A percentile compares a stretch with the other conserved stretches of the same genome.
These are phyloP conservation scores for Scutellaria baicalensis DNA, from an alignment of 257 asterid genomes.

Conservation along the genomic window DNA sequence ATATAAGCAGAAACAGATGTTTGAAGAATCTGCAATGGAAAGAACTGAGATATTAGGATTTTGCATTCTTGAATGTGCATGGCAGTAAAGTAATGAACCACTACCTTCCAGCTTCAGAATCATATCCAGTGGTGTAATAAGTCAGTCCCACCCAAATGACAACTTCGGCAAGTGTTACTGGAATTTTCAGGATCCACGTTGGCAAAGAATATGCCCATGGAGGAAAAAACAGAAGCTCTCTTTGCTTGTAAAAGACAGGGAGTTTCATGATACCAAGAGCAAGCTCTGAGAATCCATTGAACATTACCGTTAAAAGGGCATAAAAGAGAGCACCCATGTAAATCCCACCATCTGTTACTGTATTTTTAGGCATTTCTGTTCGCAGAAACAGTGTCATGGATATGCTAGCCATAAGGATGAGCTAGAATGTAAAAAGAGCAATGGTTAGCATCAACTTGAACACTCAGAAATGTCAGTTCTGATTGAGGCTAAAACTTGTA, in stretches of 20 bases:
- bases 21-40: slow-evolving; percentile 43
- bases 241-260: slow-evolving; percentile 77
- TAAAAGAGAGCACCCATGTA: slow-evolving; percentile 68
- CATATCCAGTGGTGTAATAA: slow-evolving; percentile 55
- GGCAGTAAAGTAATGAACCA: background rate
- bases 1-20: slow-evolving; percentile 43
- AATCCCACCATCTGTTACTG: slow-evolving; percentile 47
- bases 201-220: slow-evolving; percentile 80
- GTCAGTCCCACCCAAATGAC: slow-evolving; percentile 41
- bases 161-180: slow-evolving; percentile 48
- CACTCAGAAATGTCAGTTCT: background rate
- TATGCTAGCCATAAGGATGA: slow-evolving; percentile 48
- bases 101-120: slow-evolving; percentile 49
- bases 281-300: slow-evolving; percentile 71
- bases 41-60: slow-evolving; percentile 4
- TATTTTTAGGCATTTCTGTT: slow-evolving; percentile 43
- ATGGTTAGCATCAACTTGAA: background rate
- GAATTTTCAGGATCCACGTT: slow-evolving; percentile 59
- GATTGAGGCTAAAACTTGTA: background rate
- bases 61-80: background rate
- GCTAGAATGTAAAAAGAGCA: slow-evolving; percentile 25
- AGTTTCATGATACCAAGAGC: slow-evolving; percentile 64
- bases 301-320: slow-evolving; percentile 48
- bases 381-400: slow-evolving; percentile 57
- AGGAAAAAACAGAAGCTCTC: slow-evolving; percentile 72